Conservation (phyloP, 139 green algal genomes). For the Desmodesmus armatus region DNA sequence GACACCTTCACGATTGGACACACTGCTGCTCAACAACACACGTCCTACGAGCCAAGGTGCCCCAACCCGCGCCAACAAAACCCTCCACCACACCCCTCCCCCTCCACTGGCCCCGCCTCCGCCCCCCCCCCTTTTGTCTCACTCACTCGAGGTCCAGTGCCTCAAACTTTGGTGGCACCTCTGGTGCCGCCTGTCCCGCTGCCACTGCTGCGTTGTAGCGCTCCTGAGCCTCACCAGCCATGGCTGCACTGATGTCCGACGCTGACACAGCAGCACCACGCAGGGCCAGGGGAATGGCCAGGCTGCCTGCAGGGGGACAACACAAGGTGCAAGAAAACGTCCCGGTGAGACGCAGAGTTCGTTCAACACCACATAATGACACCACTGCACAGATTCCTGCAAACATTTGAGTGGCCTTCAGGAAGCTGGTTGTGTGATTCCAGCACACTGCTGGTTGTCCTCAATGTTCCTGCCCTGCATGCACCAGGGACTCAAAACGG, state of each 20-base stretch:
- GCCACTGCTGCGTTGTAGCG: slow-evolving; percentile 65
- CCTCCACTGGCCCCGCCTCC: too few relatives aligned
- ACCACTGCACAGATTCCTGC: too few relatives aligned
- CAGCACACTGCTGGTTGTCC: too few relatives aligned
- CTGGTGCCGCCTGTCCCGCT: slow-evolving; percentile 44
- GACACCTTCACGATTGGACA: too few relatives aligned
- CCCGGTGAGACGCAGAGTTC: not conserved
- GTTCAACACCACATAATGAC: too few relatives aligned
- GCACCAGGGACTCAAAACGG: too few relatives aligned
- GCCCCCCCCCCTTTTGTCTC: not conserved
- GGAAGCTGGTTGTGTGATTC: too few relatives aligned
- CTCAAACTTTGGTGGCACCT: slow-evolving; percentile 86
- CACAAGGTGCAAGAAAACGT: not conserved
- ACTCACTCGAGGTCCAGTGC: slow-evolving; percentile 89
- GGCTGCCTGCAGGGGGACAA: slow-evolving; percentile 59
- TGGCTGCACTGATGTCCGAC: slow-evolving; percentile 92
- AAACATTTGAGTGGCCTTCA: too few relatives aligned
- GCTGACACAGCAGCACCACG: slow-evolving; percentile 85
- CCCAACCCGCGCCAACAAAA: not conserved
- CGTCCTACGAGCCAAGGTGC: too few relatives aligned
- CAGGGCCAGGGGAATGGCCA: slow-evolving; percentile 87
- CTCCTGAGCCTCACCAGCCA: slow-evolving; percentile 79
- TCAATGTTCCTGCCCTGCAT: too few relatives aligned
- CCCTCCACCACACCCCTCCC: not conserved
- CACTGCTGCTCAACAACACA: too few relatives aligned